Evolutionary conservation across 2,329 filamentous ascomycete species (phyloP).

Genomic region (Aspergillus floridensis): DNA sequence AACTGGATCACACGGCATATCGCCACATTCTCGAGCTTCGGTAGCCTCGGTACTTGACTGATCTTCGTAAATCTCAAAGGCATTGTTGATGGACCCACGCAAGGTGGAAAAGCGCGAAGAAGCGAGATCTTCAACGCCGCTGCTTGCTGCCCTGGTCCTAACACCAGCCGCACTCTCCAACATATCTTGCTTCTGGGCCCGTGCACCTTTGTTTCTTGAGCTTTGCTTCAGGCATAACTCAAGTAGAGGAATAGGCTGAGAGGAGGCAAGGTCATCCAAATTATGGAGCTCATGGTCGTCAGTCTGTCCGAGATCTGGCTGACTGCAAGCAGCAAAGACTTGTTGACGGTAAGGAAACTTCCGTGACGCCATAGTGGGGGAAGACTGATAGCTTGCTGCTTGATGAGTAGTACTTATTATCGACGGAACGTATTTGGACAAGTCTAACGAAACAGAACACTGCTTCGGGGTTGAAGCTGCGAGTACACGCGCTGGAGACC

Average conservation of each 20-base stretch:
- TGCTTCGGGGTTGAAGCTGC: not conserved
- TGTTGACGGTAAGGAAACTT: not conserved
- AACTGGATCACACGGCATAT: not conserved
- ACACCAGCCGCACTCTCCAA: slow-evolving; percentile 6
- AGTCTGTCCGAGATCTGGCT: not conserved
- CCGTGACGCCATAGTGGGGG: slow-evolving; percentile 5
- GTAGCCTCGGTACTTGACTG: not conserved
- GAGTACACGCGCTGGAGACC: not conserved
- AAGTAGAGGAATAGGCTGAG: slow-evolving; percentile 24
- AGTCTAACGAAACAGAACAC: not conserved
- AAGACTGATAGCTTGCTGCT: not conserved
- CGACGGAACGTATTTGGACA: not conserved
- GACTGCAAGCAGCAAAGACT: not conserved
- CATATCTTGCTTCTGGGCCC: slow-evolving; percentile 17
- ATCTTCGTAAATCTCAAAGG: not conserved
- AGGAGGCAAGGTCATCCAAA: slow-evolving; percentile 23
- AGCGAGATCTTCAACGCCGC: not conserved
- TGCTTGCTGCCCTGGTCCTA: not conserved
- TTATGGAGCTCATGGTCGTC: slow-evolving; percentile 18
- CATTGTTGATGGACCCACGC: not conserved
- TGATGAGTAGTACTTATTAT: not conserved
- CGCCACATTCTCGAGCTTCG: not conserved
- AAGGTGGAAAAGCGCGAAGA: not conserved
- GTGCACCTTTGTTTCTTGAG: slow-evolving; percentile 21
- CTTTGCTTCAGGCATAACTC: slow-evolving; percentile 18